Evolutionary conservation across 2,329 filamentous ascomycete species (phyloP).

Genomic region (Sordariomycetes sp.): DNA sequence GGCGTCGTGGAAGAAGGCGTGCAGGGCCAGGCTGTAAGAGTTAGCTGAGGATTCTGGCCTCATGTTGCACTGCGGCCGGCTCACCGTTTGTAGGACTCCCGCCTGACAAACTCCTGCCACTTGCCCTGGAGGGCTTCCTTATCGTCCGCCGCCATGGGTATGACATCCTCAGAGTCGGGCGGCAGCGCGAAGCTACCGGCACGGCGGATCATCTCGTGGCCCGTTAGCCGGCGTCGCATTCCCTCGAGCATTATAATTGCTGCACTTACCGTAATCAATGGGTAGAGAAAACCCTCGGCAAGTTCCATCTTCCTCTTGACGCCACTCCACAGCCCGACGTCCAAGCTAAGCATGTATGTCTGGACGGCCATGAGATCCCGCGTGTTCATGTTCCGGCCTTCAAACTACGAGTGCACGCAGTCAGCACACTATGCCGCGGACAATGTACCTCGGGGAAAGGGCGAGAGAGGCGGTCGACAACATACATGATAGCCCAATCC

Average conservation of each 20-base stretch:
- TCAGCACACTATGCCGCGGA: too few relatives aligned
- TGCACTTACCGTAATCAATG: slow-evolving; percentile 27
- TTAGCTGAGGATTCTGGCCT: slow-evolving; percentile 3
- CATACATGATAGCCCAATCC: slow-evolving; percentile 12
- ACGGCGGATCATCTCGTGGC: slow-evolving; percentile 35
- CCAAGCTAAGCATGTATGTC: slow-evolving; percentile 31
- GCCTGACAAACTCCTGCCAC: slow-evolving; percentile 50
- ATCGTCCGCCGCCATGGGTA: slow-evolving; percentile 26
- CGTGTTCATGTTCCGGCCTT: slow-evolving; percentile 32
- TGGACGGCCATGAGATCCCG: slow-evolving; percentile 34
- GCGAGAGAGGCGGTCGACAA: not conserved
- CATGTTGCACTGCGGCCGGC: not conserved
- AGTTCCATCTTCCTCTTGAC: slow-evolving; percentile 43
- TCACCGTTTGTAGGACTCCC: slow-evolving; percentile 47
- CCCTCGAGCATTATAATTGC: not conserved
- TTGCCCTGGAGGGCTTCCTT: slow-evolving; percentile 45
- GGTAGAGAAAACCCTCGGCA: slow-evolving; percentile 32
- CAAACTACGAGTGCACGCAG: slow-evolving; percentile 21
- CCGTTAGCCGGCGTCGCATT: slow-evolving; percentile 2
- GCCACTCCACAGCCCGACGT: slow-evolving; percentile 40
- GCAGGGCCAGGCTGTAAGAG: slow-evolving; percentile 14
- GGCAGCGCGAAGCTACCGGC: slow-evolving; percentile 41
- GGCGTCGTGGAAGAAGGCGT: slow-evolving; percentile 15
- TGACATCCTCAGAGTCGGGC: not conserved
- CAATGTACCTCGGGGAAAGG: not conserved